Evolutionary conservation across 2,329 filamentous ascomycete genomes (phyloP).

Genomic region (Neofusicoccum ribis): DNA sequence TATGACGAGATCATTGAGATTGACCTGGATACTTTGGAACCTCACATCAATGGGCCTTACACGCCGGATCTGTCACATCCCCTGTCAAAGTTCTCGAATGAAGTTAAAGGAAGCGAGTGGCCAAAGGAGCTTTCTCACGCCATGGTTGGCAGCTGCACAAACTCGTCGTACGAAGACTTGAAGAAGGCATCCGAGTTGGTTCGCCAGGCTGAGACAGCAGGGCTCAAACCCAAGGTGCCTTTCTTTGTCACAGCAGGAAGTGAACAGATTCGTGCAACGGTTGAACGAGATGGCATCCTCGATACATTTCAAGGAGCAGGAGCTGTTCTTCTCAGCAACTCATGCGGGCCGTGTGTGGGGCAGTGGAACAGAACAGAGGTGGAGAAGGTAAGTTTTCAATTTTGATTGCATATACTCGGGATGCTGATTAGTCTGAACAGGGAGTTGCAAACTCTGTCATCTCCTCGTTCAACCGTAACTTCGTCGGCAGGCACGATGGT

Average conservation of each 20-base stretch:
- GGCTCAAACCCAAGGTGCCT: constrained; percentile 32
- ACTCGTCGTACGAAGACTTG: constrained; percentile 41
- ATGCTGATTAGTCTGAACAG: constrained; percentile 16
- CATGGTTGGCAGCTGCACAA: constrained; percentile 32
- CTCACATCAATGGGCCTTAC: constrained; percentile 39
- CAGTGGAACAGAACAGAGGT: constrained; percentile 40
- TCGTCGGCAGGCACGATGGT: constrained; percentile 39
- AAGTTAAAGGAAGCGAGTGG: too few species aligned
- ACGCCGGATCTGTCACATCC: constrained; percentile 34
- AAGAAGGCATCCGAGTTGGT: constrained; percentile 32
- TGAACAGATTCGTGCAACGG: constrained; percentile 36
- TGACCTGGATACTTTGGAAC: constrained; percentile 35
- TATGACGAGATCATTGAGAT: constrained; percentile 41
- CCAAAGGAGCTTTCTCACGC: too few species aligned
- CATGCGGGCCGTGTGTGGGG: constrained; percentile 39
- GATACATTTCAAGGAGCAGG: constrained; percentile 31
- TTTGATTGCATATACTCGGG: not conserved
- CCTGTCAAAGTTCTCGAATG: too few species aligned
- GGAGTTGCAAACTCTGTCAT: constrained; percentile 36
- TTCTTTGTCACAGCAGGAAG: constrained; percentile 38
- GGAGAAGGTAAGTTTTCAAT: constrained; percentile 4
- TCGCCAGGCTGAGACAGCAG: constrained; percentile 32
- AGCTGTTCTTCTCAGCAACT: constrained; percentile 34
- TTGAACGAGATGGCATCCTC: constrained; percentile 32
- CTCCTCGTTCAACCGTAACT: constrained; percentile 41